A percentile compares a stretch with the other conserved stretches of the same genome.
phyloP scores from a whole-genome alignment of 805 yeast species.

The Yarrowia porcina region DNA sequence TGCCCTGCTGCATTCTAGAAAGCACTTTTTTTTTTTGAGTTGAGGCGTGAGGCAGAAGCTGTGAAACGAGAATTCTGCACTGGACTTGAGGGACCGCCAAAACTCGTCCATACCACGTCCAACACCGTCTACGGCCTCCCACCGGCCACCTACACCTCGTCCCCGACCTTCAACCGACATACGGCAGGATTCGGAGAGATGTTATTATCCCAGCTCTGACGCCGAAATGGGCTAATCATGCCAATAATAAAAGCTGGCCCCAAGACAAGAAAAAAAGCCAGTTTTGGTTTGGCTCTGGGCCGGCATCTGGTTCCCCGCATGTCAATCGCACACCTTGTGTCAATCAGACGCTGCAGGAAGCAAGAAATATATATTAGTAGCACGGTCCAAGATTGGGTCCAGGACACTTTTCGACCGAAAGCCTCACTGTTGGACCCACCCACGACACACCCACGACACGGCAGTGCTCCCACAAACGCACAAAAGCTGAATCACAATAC shows the following conservation, averaged over 20 bases:
- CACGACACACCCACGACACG: no score
- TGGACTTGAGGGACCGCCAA: no score
- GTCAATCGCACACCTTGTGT: conserved; percentile 14
- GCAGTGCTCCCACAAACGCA: neutral
- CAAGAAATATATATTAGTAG: neutral
- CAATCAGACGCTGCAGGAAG: conserved; percentile 8
- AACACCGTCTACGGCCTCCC: no score
- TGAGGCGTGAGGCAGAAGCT: conserved; percentile 1
- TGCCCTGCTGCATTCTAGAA: neutral
- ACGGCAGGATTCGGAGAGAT: neutral
- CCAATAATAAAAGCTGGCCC: neutral
- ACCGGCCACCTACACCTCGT: no score
- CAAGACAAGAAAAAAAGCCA: neutral
- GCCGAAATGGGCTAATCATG: conserved; percentile 12
- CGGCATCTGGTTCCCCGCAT: conserved; percentile 23
- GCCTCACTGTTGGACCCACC: no score
- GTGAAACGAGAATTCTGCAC: neutral
- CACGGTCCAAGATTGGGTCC: no score
- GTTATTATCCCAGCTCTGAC: neutral
- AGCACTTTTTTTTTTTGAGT: neutral
- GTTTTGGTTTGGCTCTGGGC: neutral
- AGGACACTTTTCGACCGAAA: no score
- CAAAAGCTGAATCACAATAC: no score
- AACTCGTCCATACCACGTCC: no score
- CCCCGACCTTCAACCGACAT: neutral